Percentiles rank a stretch among this genome's conserved stretches.
phyloP scores from a whole-genome alignment of 179 eudicot genomes.

The Pouteria campechiana region DNA sequence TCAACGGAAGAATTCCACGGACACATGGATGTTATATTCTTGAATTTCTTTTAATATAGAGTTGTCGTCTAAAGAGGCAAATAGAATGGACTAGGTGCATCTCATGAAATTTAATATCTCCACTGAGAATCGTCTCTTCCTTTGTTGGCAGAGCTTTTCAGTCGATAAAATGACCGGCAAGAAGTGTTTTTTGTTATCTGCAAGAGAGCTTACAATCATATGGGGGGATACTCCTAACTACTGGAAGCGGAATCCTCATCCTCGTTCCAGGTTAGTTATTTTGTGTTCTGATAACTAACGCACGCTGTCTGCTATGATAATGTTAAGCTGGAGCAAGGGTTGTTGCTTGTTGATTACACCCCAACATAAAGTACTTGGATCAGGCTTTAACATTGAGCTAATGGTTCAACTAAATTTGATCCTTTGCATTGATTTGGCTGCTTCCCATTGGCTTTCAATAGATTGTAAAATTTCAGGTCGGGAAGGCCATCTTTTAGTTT shows the following conservation, averaged over 20 bases:
- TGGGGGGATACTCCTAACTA: not conserved
- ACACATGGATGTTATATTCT: no score
- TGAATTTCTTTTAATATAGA: no score
- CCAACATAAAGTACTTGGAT: not conserved
- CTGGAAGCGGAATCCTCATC: slow-evolving; percentile 1
- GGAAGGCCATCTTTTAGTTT: no score
- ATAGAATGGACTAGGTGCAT: no score
- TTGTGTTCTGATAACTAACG: not conserved
- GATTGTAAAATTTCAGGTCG: no score
- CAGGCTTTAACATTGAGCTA: not conserved
- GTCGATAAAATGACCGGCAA: slow-evolving; percentile 35
- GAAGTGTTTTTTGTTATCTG: slow-evolving; percentile 14
- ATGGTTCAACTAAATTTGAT: not conserved
- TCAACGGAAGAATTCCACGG: no score
- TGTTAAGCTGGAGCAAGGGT: no score
- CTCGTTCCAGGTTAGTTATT: slow-evolving; percentile 10
- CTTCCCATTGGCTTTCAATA: not conserved
- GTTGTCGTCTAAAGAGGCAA: no score
- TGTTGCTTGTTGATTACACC: no score
- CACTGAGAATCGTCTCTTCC: not conserved
- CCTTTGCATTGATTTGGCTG: not conserved
- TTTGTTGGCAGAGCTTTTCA: slow-evolving; percentile 27
- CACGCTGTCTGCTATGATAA: no score
- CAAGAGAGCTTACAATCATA: not conserved
- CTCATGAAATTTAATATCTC: no score